Conservation (phyloP, 2,329 filamentous ascomycete species). For the Botrytis medusae region DNA sequence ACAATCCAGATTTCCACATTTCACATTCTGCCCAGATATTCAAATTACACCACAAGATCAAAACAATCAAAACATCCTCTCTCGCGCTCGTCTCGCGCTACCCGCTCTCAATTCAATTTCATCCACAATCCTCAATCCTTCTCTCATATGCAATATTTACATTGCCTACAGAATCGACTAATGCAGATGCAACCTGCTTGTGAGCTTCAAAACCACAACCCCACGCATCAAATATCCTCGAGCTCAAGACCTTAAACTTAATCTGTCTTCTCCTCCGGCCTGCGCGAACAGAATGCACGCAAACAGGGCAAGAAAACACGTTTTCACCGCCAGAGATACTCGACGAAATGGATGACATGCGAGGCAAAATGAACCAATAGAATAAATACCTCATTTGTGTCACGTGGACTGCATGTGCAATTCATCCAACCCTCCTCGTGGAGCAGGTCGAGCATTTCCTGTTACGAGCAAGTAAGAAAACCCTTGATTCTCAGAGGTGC, state of each 20-base stretch:
- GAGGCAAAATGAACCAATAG: constrained; percentile 5
- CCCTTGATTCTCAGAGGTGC: neutral
- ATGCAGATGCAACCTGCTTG: constrained; percentile 12
- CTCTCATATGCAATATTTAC: neutral
- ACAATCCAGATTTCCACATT: neutral
- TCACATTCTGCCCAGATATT: neutral
- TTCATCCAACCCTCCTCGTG: neutral
- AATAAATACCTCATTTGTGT: constrained; percentile 24
- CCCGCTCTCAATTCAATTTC: constrained; percentile 1
- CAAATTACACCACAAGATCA: neutral
- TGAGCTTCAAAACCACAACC: neutral
- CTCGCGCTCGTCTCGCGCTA: constrained; percentile 9
- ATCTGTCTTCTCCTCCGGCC: neutral
- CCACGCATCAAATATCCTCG: neutral
- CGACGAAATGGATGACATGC: neutral
- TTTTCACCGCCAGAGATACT: constrained; percentile 13
- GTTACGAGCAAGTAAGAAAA: neutral
- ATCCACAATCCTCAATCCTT: neutral
- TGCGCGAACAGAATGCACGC: neutral
- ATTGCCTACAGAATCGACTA: neutral
- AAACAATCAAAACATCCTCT: neutral
- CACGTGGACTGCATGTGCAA: constrained; percentile 10
- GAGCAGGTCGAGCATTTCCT: neutral
- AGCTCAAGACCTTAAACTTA: constrained; percentile 5
- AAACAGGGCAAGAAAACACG: neutral